Conservation (phyloP, 2,329 filamentous ascomycete genomes). For the Coniosporium tulheliwenetii region DNA sequence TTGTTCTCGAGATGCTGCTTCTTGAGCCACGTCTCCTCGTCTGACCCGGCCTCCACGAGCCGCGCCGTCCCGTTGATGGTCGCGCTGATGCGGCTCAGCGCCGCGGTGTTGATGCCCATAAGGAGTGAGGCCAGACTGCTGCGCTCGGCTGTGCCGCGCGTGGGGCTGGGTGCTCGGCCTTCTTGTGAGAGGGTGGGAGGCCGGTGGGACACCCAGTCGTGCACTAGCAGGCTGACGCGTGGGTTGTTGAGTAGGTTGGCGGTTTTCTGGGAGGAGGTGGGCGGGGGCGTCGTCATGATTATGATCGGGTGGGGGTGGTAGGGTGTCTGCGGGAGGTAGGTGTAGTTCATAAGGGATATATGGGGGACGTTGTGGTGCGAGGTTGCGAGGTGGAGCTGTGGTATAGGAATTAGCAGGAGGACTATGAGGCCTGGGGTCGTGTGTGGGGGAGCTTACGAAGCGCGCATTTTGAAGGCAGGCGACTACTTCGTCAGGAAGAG, state of each 20-base stretch:
- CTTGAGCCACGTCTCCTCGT: slow-evolving; percentile 74
- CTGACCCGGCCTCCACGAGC: slow-evolving; percentile 55
- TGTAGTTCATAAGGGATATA: slow-evolving; percentile 98
- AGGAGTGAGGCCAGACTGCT: slow-evolving; percentile 71
- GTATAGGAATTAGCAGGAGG: background rate
- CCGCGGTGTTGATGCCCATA: slow-evolving; percentile 79
- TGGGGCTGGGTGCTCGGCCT: slow-evolving; percentile 44
- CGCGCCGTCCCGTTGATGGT: slow-evolving; percentile 83
- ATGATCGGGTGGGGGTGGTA: slow-evolving; percentile 51
- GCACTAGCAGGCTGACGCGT: slow-evolving; percentile 82
- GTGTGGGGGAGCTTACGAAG: slow-evolving; percentile 48
- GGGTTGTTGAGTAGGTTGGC: slow-evolving; percentile 73
- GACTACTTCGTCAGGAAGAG: slow-evolving; percentile 70
- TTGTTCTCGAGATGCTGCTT: slow-evolving; percentile 81
- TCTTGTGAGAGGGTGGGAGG: slow-evolving; percentile 55
- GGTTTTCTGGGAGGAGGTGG: slow-evolving; percentile 55
- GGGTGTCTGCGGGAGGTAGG: slow-evolving; percentile 67
- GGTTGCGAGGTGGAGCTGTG: slow-evolving; percentile 84
- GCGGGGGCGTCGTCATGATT: slow-evolving; percentile 86
- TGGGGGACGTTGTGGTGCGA: slow-evolving; percentile 72
- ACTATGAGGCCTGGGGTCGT: slow-evolving; percentile 3
- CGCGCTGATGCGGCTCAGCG: slow-evolving; percentile 74
- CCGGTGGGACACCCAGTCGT: slow-evolving; percentile 93
- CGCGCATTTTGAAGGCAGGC: slow-evolving; percentile 87
- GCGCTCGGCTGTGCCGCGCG: slow-evolving; percentile 31